A percentile compares a stretch with the other conserved stretches of the same genome.
Conservation (phyloP, 805 yeast species). For the Teunomyces tritomae region DNA sequence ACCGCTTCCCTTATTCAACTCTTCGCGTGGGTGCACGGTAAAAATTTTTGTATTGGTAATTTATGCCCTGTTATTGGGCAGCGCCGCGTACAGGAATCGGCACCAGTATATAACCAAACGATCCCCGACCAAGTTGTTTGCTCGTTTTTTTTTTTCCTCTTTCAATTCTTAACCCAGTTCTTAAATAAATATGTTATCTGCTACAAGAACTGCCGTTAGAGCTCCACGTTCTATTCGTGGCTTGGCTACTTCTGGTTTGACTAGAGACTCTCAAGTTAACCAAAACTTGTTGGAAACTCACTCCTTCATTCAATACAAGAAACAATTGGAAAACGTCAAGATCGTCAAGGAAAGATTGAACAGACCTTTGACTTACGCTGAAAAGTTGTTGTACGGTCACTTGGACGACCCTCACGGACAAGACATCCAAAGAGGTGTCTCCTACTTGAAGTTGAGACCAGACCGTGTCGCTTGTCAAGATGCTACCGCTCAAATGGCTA, state of each 20-base stretch:
- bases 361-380: slow-evolving; percentile 93
- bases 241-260: slow-evolving; percentile 51
- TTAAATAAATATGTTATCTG: slow-evolving; percentile 36
- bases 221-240: slow-evolving; percentile 41
- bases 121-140: slow-evolving; percentile 5
- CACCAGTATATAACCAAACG: slow-evolving; percentile 5
- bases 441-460: slow-evolving; percentile 91
- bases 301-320: slow-evolving; percentile 88
- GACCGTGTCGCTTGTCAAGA: slow-evolving; percentile 99
- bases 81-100: not conserved
- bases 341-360: slow-evolving; percentile 77
- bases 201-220: slow-evolving; percentile 37
- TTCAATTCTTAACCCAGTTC: slow-evolving; percentile 5
- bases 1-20: not conserved
- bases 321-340: slow-evolving; percentile 82
- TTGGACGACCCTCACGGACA: slow-evolving; percentile 89
- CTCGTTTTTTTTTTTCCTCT: slow-evolving; percentile 2
- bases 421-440: slow-evolving; percentile 79
- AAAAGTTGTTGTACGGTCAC: slow-evolving; percentile 92
- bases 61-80: slow-evolving; percentile 3
- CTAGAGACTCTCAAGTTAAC: slow-evolving; percentile 70
- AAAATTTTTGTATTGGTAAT: slow-evolving; percentile 3
- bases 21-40: not conserved
- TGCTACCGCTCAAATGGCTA: slow-evolving; percentile 98
- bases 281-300: slow-evolving; percentile 79